Percentiles rank a stretch among this genome's conserved stretches.
phyloP scores from a whole-genome alignment of 352 stramenopile genomes.

The Phytophthora fragariaefolia region DNA sequence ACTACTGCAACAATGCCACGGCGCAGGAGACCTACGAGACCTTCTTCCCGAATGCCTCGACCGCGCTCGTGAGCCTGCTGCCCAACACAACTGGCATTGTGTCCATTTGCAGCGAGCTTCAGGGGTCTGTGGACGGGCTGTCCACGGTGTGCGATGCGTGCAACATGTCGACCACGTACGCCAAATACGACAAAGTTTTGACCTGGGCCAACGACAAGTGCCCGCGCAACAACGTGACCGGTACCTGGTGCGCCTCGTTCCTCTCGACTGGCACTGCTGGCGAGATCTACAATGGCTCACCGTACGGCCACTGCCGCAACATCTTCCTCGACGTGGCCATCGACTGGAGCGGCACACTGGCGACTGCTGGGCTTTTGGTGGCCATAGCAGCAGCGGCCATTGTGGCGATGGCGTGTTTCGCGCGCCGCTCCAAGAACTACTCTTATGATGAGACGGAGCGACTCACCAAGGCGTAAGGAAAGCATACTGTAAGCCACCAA shows the following conservation, averaged over 20 bases:
- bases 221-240: slow-evolving; percentile 50
- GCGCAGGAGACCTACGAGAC: slow-evolving; percentile 58
- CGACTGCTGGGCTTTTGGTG: slow-evolving; percentile 55
- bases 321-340: slow-evolving; percentile 72
- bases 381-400: slow-evolving; percentile 59
- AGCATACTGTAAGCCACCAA: not conserved
- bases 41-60: slow-evolving; percentile 64
- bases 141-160: slow-evolving; percentile 63
- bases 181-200: slow-evolving; percentile 73
- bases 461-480: slow-evolving; percentile 30
- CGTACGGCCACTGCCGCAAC: slow-evolving; percentile 75
- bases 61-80: slow-evolving; percentile 47
- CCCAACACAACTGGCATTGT: slow-evolving; percentile 68
- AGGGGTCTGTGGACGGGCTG: slow-evolving; percentile 41
- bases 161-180: slow-evolving; percentile 57
- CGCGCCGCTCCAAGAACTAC: slow-evolving; percentile 49
- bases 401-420: slow-evolving; percentile 66
- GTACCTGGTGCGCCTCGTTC: slow-evolving; percentile 70
- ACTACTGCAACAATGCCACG: slow-evolving; percentile 86
- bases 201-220: slow-evolving; percentile 74
- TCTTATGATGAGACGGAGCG: slow-evolving; percentile 17
- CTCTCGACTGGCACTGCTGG: slow-evolving; percentile 51
- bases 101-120: slow-evolving; percentile 53
- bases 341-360: slow-evolving; percentile 68
- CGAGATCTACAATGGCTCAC: slow-evolving; percentile 65